Conservation (phyloP, 352 stramenopile species). For the Pythium coloratum region DNA sequence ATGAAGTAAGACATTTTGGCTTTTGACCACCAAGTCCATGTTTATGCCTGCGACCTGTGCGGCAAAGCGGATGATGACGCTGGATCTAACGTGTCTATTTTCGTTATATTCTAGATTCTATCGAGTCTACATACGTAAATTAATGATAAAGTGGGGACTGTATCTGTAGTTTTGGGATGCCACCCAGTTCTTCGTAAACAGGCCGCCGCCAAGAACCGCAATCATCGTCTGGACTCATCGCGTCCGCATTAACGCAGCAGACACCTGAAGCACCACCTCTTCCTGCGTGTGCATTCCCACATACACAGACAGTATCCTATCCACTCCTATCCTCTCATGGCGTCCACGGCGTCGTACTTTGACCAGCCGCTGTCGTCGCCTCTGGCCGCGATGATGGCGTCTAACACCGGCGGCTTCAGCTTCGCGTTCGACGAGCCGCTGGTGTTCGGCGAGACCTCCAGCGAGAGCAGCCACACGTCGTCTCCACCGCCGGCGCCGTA, state of each 20-base stretch:
- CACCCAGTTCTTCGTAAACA: slow-evolving; percentile 3
- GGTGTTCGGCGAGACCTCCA: slow-evolving; percentile 16
- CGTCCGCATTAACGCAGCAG: too few species aligned
- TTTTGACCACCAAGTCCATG: neutral
- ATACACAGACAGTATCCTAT: neutral
- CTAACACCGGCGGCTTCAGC: slow-evolving; percentile 1
- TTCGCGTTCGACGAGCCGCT: slow-evolving; percentile 9
- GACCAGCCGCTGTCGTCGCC: neutral
- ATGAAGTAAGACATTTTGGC: too few species aligned
- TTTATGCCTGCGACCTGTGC: neutral
- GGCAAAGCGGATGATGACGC: neutral
- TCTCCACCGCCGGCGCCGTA: slow-evolving; percentile 4
- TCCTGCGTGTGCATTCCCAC: neutral
- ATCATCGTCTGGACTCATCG: too few species aligned
- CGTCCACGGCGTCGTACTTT: slow-evolving; percentile 8
- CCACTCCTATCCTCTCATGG: neutral
- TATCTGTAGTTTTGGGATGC: neutral
- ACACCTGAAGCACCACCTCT: too few species aligned
- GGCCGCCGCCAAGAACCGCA: too few species aligned
- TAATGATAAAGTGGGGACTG: neutral
- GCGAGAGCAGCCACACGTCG: slow-evolving; percentile 19
- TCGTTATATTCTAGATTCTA: neutral
- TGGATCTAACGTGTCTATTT: too few species aligned
- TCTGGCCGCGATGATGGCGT: slow-evolving; percentile 5
- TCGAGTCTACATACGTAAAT: slow-evolving; percentile 5